Evolutionary conservation across 106 monocot genomes (phyloP).

Genomic region (Dendrobium catenatum): DNA sequence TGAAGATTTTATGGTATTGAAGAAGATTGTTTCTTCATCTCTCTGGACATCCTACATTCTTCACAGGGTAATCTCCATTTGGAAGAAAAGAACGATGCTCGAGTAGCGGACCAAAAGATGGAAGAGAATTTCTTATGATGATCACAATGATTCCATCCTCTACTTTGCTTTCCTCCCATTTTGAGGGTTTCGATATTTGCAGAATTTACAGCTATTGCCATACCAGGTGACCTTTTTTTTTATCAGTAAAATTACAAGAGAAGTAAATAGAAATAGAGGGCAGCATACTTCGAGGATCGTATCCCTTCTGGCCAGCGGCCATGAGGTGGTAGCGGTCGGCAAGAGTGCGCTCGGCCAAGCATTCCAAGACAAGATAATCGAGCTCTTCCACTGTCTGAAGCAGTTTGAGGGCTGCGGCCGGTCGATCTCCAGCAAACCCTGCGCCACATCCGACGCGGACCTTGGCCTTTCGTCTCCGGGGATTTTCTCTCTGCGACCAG

Average conservation of each 20-base stretch:
- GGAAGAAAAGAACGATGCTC: not conserved
- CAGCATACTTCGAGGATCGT: constrained; percentile 69
- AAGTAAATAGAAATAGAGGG: not conserved
- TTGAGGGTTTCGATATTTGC: not conserved
- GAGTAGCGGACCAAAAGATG: not conserved
- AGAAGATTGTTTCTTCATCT: not conserved
- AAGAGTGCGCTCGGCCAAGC: constrained; percentile 91
- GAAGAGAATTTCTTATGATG: not conserved
- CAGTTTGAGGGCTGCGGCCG: constrained; percentile 58
- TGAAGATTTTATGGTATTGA: not conserved
- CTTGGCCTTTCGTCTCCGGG: constrained; percentile 49
- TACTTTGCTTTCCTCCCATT: not conserved
- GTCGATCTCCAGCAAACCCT: constrained; percentile 83
- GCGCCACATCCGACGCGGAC: constrained; percentile 84
- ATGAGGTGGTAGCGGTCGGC: constrained; percentile 67
- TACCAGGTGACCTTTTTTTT: not conserved
- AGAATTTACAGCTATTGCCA: not conserved
- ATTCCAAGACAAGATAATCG: constrained; percentile 87
- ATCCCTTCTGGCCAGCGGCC: constrained; percentile 73
- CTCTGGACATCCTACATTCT: not conserved
- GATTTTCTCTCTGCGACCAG: constrained; percentile 48
- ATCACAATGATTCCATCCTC: not conserved
- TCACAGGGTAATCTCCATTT: not conserved
- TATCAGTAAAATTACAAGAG: not conserved
- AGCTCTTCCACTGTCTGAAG: constrained; percentile 53